phyloP scores from a whole-genome alignment of 1,139 yeast species.

The Sporopachydermia cereana region DNA sequence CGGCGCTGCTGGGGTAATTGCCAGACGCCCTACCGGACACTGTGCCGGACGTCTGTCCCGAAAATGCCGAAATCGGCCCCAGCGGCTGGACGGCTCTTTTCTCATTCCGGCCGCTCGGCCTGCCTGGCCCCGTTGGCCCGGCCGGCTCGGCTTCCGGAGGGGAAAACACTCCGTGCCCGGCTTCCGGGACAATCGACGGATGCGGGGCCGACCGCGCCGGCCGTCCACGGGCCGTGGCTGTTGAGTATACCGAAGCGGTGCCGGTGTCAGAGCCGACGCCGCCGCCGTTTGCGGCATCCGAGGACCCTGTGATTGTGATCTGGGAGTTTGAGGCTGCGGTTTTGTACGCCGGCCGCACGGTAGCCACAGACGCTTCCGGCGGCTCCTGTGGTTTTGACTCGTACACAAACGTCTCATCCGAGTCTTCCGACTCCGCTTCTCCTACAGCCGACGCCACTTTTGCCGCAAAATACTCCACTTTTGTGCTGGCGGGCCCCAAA shows the following conservation, averaged over 20 bases:
- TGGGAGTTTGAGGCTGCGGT: neutral
- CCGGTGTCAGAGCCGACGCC: neutral
- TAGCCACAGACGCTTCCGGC: slow-evolving; percentile 16
- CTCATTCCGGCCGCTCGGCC: too few relatives aligned
- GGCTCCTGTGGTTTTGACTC: slow-evolving; percentile 40
- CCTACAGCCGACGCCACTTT: slow-evolving; percentile 89
- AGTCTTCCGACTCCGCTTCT: slow-evolving; percentile 74
- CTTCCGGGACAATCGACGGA: slow-evolving; percentile 1
- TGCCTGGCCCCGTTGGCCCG: neutral
- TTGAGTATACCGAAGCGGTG: neutral
- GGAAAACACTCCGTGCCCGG: neutral
- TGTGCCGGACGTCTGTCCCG: too few relatives aligned
- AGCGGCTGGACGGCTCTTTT: too few relatives aligned
- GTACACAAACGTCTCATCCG: slow-evolving; percentile 90
- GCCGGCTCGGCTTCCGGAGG: neutral
- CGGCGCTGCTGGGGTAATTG: too few relatives aligned
- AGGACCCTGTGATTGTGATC: neutral
- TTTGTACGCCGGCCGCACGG: neutral
- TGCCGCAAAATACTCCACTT: slow-evolving; percentile 92
- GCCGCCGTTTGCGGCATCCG: neutral
- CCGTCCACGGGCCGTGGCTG: neutral
- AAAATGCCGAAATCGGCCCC: too few relatives aligned
- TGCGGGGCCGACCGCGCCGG: neutral
- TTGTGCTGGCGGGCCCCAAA: slow-evolving; percentile 28
- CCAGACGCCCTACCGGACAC: too few relatives aligned